Percentiles rank a stretch among this genome's conserved stretches.
Conservation (phyloP, 805 yeast species). For the Yamadazyma philogaea region DNA sequence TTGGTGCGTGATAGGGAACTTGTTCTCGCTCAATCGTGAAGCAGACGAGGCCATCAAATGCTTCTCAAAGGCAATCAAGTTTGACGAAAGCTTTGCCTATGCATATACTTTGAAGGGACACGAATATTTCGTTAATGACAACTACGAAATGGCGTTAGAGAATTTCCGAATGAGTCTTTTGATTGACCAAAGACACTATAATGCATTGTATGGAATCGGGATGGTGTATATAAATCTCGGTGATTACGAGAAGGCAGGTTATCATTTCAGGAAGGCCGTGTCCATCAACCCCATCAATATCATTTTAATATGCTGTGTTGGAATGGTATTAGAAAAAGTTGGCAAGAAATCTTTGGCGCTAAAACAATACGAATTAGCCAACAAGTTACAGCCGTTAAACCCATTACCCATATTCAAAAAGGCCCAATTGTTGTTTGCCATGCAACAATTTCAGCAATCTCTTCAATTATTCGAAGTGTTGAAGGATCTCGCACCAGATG, state of each 20-base stretch:
- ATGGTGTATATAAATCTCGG: constrained; percentile 89
- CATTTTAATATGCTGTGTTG: constrained; percentile 87
- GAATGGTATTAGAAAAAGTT: constrained; percentile 83
- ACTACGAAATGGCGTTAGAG: constrained; percentile 83
- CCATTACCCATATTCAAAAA: constrained; percentile 85
- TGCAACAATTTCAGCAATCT: constrained; percentile 72
- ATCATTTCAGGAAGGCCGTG: constrained; percentile 82
- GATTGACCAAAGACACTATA: constrained; percentile 79
- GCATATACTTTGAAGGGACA: constrained; percentile 94
- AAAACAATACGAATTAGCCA: constrained; percentile 77
- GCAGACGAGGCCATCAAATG: constrained; percentile 88
- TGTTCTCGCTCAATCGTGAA: constrained; percentile 77
- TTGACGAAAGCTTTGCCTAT: constrained; percentile 71
- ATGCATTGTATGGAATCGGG: constrained; percentile 94
- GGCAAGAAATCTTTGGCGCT: constrained; percentile 70
- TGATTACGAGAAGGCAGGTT: constrained; percentile 76
- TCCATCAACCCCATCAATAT: constrained; percentile 88
- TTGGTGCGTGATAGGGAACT: constrained; percentile 90
- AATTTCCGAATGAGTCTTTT: constrained; percentile 77
- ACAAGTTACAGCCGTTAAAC: constrained; percentile 77
- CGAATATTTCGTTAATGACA: constrained; percentile 83
- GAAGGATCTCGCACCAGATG: constrained; percentile 82
- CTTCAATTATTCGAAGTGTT: constrained; percentile 70
- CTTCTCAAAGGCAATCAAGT: constrained; percentile 70
- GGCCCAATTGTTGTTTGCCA: constrained; percentile 72